These are phyloP conservation scores for Glycine soja DNA, from an alignment of 306 rosid species.

Conservation along the genomic window DNA sequence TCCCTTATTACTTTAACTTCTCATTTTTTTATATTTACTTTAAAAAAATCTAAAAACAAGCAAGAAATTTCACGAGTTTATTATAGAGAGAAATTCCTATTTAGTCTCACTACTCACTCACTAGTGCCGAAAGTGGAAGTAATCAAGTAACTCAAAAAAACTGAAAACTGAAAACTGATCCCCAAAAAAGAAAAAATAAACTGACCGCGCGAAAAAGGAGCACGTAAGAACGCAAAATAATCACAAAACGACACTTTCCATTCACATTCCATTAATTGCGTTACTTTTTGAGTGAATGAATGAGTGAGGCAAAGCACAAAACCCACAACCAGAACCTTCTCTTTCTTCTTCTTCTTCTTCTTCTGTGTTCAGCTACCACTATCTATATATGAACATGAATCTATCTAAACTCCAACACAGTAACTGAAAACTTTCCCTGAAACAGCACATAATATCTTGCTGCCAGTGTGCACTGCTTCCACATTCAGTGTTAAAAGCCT, in stretches of 20 bases:
- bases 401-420: conserved; percentile 1
- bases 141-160: neutral
- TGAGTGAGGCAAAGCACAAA: conserved; percentile 34
- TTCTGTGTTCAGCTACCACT: neutral
- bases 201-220: conserved; percentile 25
- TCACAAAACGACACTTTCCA: conserved; percentile 38
- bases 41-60: too few relatives aligned
- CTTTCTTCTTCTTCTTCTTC: neutral
- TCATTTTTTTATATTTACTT: too few relatives aligned
- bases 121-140: neutral
- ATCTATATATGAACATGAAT: neutral
- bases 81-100: too few relatives aligned
- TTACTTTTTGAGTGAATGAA: conserved; percentile 15
- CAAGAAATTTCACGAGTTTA: too few relatives aligned
- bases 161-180: neutral
- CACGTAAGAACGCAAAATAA: conserved; percentile 16
- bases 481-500: too few relatives aligned
- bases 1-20: too few relatives aligned
- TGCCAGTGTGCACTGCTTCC: neutral
- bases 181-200: neutral
- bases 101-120: too few relatives aligned
- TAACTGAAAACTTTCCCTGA: neutral
- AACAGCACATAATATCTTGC: conserved; percentile 7
- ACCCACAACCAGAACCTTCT: conserved; percentile 54
- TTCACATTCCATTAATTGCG: conserved; percentile 47